Evolutionary conservation across 306 rosid genomes (phyloP).

Genomic region (Acacia melanoxylon): DNA sequence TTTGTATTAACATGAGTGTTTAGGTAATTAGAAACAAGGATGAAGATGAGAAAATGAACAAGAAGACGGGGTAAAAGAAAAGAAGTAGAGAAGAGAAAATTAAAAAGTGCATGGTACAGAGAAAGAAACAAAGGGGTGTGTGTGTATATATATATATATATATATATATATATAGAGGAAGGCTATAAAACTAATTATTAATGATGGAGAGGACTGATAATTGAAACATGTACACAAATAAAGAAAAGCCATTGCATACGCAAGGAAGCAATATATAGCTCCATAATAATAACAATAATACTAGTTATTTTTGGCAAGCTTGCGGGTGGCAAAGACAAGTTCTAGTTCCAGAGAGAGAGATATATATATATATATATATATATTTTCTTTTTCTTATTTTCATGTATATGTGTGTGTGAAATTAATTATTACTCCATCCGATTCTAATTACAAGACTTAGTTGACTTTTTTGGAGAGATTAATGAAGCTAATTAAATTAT

Average conservation of each 20-base stretch:
- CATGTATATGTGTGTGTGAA: constrained; percentile 9
- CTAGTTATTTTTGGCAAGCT: constrained; percentile 52
- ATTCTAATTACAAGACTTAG: too few species aligned
- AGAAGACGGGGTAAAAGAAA: background rate
- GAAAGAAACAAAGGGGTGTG: background rate
- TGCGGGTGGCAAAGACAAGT: constrained; percentile 22
- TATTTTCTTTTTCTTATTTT: background rate
- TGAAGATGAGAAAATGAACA: background rate
- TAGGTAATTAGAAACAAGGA: background rate
- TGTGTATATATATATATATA: too few species aligned
- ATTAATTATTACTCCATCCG: constrained; percentile 28
- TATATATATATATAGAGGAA: background rate
- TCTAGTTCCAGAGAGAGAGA: background rate
- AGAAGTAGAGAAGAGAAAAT: background rate
- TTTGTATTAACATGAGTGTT: background rate
- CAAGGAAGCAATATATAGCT: constrained; percentile 39
- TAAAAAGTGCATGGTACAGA: background rate
- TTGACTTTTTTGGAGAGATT: too few species aligned
- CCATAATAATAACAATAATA: constrained; percentile 28
- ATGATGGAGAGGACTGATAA: constrained; percentile 32
- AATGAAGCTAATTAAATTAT: too few species aligned
- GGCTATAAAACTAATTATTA: constrained; percentile 1
- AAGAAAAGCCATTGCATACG: constrained; percentile 32
- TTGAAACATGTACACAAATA: constrained; percentile 42
- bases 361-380: too few species aligned